These are phyloP conservation scores for Aspergillus oerlinghausenensis DNA, from an alignment of 2,329 filamentous ascomycete species.

Conservation along the genomic window DNA sequence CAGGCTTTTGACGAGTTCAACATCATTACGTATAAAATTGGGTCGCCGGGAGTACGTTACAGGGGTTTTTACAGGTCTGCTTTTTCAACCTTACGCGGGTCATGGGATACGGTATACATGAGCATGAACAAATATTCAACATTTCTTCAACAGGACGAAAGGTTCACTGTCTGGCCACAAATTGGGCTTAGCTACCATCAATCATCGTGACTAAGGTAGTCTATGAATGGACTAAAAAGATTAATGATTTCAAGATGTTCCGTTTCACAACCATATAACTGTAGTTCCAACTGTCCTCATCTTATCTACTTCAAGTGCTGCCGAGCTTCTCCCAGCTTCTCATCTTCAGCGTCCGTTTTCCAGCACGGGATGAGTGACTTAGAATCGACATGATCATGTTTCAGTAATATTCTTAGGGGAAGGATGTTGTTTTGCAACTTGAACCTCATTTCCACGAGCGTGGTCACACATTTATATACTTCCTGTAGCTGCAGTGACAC, in stretches of 20 bases:
- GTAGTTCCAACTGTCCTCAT: background rate
- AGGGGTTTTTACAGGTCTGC: slow-evolving; percentile 37
- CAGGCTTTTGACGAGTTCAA: slow-evolving; percentile 27
- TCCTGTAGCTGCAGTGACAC: background rate
- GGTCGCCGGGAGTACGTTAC: slow-evolving; percentile 28
- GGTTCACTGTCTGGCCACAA: background rate
- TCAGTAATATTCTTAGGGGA: background rate
- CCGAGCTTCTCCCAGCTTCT: background rate
- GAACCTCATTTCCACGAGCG: background rate
- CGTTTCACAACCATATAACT: slow-evolving; percentile 5
- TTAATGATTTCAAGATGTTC: slow-evolving; percentile 16
- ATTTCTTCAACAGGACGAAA: slow-evolving; percentile 16
- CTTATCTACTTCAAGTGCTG: too few relatives aligned
- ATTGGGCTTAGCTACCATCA: background rate
- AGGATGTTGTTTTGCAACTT: background rate
- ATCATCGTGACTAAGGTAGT: background rate
- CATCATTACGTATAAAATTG: slow-evolving; percentile 31
- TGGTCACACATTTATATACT: background rate
- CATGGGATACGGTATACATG: slow-evolving; percentile 31
- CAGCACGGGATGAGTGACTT: background rate
- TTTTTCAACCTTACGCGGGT: slow-evolving; percentile 38
- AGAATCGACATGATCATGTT: background rate
- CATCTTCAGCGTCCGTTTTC: background rate
- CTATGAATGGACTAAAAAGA: slow-evolving; percentile 5
- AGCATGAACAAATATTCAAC: slow-evolving; percentile 13